phyloP scores from a whole-genome alignment of 768 basidiomycete genomes.

The Collybiopsis luxurians region DNA sequence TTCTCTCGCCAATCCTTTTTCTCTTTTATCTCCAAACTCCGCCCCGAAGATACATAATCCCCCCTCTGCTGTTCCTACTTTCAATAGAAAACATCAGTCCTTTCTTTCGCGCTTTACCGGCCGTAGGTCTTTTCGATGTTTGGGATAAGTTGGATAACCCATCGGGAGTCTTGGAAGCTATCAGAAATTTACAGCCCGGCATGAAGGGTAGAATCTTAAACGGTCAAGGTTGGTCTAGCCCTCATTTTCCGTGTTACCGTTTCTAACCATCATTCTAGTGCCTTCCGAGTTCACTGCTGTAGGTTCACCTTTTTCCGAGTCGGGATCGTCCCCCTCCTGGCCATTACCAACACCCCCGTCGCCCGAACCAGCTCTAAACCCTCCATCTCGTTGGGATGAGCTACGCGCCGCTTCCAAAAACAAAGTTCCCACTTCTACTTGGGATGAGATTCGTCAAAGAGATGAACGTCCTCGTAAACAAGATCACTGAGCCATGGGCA shows the following conservation, averaged over 20 bases:
- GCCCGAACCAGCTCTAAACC: not conserved
- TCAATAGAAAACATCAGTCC: too few species aligned
- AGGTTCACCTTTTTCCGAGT: not conserved
- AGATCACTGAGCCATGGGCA: too few species aligned
- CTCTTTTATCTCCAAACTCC: too few species aligned
- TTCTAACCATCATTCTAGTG: too few species aligned
- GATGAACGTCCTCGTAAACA: conserved; percentile 41
- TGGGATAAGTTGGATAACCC: conserved; percentile 5
- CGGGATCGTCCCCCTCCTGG: not conserved
- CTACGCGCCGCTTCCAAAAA: conserved; percentile 54
- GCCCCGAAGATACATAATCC: too few species aligned
- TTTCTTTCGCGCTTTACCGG: too few species aligned
- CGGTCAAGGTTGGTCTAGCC: not conserved
- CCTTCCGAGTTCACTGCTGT: not conserved
- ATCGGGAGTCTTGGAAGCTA: not conserved
- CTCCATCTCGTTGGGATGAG: conserved; percentile 58
- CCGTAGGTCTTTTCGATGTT: not conserved
- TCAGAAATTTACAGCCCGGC: not conserved
- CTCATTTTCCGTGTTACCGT: too few species aligned
- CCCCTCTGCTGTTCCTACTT: too few species aligned
- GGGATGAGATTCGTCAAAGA: conserved; percentile 66
- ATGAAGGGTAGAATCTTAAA: too few species aligned
- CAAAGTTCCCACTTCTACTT: conserved; percentile 47
- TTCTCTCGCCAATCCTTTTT: too few species aligned
- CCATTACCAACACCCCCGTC: not conserved